phyloP scores from a whole-genome alignment of 495 filamentous ascomycete genomes.

The Aspergillus baeticus region DNA sequence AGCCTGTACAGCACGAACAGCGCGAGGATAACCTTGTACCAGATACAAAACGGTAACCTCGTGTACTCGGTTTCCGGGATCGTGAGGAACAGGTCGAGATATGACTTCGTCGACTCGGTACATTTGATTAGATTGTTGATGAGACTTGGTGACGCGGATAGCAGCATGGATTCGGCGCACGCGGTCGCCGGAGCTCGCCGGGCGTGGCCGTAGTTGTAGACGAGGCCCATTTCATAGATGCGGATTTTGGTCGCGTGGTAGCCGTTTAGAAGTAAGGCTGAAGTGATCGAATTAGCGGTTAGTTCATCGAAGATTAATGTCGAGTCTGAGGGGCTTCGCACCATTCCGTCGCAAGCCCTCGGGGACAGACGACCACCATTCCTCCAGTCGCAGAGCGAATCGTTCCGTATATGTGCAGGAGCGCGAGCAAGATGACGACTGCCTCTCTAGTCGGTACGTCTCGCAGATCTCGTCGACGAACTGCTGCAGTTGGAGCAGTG shows the following conservation, averaged over 20 bases:
- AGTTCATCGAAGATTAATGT: background rate
- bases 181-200: background rate
- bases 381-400: background rate
- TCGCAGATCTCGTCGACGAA: background rate
- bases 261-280: background rate
- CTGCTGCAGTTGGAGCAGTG: background rate
- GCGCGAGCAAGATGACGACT: too few species aligned
- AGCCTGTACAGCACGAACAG: slow-evolving; percentile 4
- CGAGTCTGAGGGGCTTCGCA: background rate
- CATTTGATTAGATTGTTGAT: background rate
- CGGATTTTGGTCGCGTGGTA: slow-evolving; percentile 2
- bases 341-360: background rate
- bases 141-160: background rate
- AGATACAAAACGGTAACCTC: background rate
- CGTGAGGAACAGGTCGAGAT: background rate
- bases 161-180: background rate
- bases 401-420: background rate
- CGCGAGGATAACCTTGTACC: slow-evolving; percentile 2
- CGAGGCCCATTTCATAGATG: slow-evolving; percentile 1
- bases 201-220: background rate
- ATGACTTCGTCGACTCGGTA: background rate
- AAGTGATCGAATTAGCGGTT: background rate
- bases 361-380: background rate
- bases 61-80: background rate
- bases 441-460: background rate